Base-by-base conservation (phyloP, 208 protist species). In the Acanthamoeba royreba region DNA sequence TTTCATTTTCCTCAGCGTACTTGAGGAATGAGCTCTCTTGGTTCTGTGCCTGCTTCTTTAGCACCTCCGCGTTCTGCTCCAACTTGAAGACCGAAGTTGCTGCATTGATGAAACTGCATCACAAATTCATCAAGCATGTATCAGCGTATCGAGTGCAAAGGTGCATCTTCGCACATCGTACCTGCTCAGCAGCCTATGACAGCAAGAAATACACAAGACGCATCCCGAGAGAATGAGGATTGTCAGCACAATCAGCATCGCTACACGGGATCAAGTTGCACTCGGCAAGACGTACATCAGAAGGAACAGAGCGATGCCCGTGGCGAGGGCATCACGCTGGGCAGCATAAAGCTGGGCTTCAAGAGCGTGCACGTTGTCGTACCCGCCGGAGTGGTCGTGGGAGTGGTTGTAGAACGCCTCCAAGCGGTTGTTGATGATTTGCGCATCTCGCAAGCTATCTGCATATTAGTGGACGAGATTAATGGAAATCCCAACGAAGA, bases 51-150 rank as follows among this genome's bases (percentile, higher is more conserved):
- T 86, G 77, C 77, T 86, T 86, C 28, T 15, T 47, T n/a, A 86
- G 40, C 38, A 86, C 77, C 47, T 86, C 77, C 22, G 77, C 77
- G 77, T 86, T 86, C 77, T 86, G 77, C 52, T 86, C 77, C 13
- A 86, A 31, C 47, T 86, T 86, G 47, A 86, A 86, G 40, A 86
- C 2, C 43, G 17, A 31, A 33, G 77, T 86, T 7, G 52, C 77
- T 33, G 52, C 47, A 13, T n/a, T 9, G 40, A 86, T 42, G 35
- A 86, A 86, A 17, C 77, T 86, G 77, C 49, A 25, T 25, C n/a
- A 69, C 58, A 31, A 69, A 69, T 38, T 7, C 49, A 58, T 22
- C 49, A 58, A 13, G 49, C 13, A n/a, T n/a, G n/a, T n/a, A n/a
- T n/a, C n/a, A n/a, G n/a, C n/a, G n/a, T n/a, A n/a, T n/a, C n/a